Evolutionary conservation across 441 rosid species (phyloP).

Genomic region (Erodium moschatum): DNA sequence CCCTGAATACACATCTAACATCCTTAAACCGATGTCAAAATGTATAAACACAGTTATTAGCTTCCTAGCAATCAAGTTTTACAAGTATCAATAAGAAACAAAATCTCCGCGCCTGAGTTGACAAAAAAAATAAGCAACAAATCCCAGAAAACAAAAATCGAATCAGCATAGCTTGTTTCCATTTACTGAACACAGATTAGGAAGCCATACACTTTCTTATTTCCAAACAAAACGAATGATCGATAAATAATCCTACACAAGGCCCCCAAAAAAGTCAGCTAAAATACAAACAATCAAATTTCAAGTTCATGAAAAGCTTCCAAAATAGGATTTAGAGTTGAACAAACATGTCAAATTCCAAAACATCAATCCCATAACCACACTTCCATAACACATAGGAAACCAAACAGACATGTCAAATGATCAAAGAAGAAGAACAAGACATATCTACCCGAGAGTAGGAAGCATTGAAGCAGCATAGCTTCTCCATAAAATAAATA

Average conservation of each 20-base stretch:
- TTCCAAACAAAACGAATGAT: no score
- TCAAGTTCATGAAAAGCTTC: conserved; percentile 10
- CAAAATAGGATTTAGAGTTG: not conserved
- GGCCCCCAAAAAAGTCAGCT: no score
- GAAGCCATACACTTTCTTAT: no score
- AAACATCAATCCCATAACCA: not conserved
- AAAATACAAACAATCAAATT: conserved; percentile 6
- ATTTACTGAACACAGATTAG: no score
- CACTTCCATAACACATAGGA: conserved; percentile 4
- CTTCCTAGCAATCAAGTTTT: conserved; percentile 1
- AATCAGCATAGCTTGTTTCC: no score
- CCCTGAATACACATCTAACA: conserved; percentile 10
- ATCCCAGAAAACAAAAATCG: not conserved
- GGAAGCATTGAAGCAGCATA: conserved; percentile 59
- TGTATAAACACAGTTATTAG: conserved; percentile 3
- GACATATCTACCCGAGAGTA: conserved; percentile 39
- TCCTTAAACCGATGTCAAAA: not conserved
- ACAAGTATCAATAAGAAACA: not conserved
- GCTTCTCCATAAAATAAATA: conserved; percentile 40
- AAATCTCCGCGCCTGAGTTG: not conserved
- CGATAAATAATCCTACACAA: no score
- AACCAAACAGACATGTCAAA: not conserved
- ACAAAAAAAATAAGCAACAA: not conserved
- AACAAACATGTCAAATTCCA: not conserved
- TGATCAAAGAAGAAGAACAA: conserved; percentile 6